Evolutionary conservation across 371 early-diverging fungal species (phyloP), one percentile per base, ranked within the genome.

Genomic region (Dinochytrium kinnereticum): DNA sequence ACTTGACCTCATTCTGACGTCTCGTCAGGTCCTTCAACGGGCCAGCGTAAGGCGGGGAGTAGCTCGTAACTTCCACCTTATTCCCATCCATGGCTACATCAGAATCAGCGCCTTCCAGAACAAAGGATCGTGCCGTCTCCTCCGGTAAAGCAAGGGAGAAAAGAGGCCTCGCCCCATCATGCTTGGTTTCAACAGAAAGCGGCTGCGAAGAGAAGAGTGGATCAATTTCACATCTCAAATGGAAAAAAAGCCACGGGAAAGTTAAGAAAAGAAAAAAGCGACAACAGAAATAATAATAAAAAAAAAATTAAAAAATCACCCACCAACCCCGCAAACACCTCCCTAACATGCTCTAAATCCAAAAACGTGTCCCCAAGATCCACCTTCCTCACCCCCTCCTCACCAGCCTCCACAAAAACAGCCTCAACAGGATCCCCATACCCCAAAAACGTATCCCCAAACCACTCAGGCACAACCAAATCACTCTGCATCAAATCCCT

Each of bases 381-480:
- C 40, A 96, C 10, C 55, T 26, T 24, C 26, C 55, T 53, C 55
- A 24, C 26, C 55, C 26, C 55, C 55, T 53, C 24, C 55, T 13
- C 55, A 7, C 5, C 55, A 5, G 5, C n/a, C 5, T 53, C 26
- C 5, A 53, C 81, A 53, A 90, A 94, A 34, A 91, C 86, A 0
- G 93, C 93, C 59, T 90, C 87, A 37, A 84, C 82, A 5, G 96
- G 95, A 76, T 96, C 93, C 44, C 97, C 98, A 76, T 98, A 98
- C 34, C 98, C 98, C 49, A 98, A 83, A 51, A 97, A 90, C 2
- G 93, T 90, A 53, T 93, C 88, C 30, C 91, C 88, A 30, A 98
- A 80, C 98, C 98, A 98, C 3, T 89, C 90, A 5, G 99, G 99
- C 0, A 98, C 90, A 30, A 87, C 87, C 7, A 80, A 64, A 33